Evolutionary conservation across 1,284 basidiomycete species (phyloP), one percentile per base, ranked within the genome.

Genomic region (Neolentinus lepideus): DNA sequence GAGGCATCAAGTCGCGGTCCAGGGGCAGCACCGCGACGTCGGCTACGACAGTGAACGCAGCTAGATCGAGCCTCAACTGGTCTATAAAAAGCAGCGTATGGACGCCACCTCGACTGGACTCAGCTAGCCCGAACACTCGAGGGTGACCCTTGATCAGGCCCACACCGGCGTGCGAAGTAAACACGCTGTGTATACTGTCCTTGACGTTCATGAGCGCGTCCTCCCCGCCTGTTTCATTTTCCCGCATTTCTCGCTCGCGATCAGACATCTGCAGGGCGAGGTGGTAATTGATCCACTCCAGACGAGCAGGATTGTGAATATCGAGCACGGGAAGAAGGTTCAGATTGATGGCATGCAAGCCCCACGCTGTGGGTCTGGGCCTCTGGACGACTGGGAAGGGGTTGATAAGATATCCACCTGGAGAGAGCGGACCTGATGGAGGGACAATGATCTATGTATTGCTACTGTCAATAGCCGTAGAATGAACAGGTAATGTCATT

Each of bases 11-110:
- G 8, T 33, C 50, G 3, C 53, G 14, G 1, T 67, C 66, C 3
- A 76, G 61, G 0, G 77, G 74, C 1, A 77, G 64, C 1, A 78
- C 67, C 60, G 67, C 79, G 0, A 68, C 70, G 57, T 81, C 77
- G 22, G 66, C 67, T 16, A 81, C 63, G 4, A 80, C 52, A 1
- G 77, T 78, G 54, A 79, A 72, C 0, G 72, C 70, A 1, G 66
- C 60, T 6, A 75, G 56, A 55, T 83, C 81, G 27, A 78, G 65
- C 1, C 75, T 71, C 29, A 83, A 54, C 29, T 66, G 65, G 33
- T 67, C 66, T 31, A 79, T 61, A 54, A 79, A 72, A 25, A 80
- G 61, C 3, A 77, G 14, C 0, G 70, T 69, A 55, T 76, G 64
- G 29, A 60, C 22, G 11, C 67, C 62, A 8, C 59, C 62, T 3